Conservation (phyloP, 116 monocot genomes). For the Zostera marina region DNA sequence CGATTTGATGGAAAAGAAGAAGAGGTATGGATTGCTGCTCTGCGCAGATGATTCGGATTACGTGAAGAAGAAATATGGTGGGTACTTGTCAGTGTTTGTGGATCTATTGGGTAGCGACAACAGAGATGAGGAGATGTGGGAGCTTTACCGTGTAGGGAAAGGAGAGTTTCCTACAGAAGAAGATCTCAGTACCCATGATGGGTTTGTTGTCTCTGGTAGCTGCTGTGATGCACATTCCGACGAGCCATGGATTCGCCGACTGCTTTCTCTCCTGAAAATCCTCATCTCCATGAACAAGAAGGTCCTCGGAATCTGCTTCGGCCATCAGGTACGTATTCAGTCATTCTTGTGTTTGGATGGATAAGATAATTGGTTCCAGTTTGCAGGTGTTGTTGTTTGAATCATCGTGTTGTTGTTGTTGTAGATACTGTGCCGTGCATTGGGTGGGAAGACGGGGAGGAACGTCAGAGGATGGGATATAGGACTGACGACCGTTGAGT, state of each 20-base stretch:
- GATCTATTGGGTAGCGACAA: constrained; percentile 27
- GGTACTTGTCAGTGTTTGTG: constrained; percentile 37
- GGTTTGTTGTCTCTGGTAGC: constrained; percentile 72
- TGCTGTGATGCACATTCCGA: constrained; percentile 60
- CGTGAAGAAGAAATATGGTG: constrained; percentile 40
- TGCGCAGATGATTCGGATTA: constrained; percentile 61
- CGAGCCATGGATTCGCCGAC: constrained; percentile 45
- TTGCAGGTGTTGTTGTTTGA: no score
- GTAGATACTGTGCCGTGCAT: constrained; percentile 55
- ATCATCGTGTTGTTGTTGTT: no score
- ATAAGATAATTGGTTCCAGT: no score
- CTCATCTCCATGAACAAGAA: constrained; percentile 30
- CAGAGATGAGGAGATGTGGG: constrained; percentile 41
- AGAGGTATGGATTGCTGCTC: constrained; percentile 38
- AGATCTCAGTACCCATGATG: constrained; percentile 26
- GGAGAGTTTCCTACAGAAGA: constrained; percentile 46
- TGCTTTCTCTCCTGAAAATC: constrained; percentile 24
- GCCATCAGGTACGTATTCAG: constrained; percentile 62
- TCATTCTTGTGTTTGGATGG: no score
- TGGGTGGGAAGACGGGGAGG: constrained; percentile 57
- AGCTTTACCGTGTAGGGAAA: constrained; percentile 27
- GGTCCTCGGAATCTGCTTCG: constrained; percentile 72
- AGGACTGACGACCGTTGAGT: constrained; percentile 44
- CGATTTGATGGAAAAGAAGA: constrained; percentile 11
- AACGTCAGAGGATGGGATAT: constrained; percentile 55